phyloP scores from a whole-genome alignment of 78 protist genomes.

The Bodo saltans region DNA sequence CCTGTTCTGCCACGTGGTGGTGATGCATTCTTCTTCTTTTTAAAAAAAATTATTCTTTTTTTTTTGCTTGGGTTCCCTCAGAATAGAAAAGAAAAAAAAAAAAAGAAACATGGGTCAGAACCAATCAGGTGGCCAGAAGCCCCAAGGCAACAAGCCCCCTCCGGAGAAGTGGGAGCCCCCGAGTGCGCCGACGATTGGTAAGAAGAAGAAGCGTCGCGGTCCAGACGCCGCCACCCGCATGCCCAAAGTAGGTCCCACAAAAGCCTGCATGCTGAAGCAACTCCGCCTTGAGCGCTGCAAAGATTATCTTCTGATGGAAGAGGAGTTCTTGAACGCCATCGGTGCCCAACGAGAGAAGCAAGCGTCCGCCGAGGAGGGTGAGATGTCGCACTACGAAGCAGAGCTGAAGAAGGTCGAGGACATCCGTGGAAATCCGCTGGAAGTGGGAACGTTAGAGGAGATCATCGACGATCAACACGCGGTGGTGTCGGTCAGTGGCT shows the following conservation, averaged over 20 bases:
- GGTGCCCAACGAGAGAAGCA: no score
- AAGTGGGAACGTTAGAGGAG: constrained; percentile 97
- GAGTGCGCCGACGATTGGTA: constrained; percentile 16
- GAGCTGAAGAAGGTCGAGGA: constrained; percentile 89
- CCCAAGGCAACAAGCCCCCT: neutral
- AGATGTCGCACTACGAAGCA: constrained; percentile 59
- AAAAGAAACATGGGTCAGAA: neutral
- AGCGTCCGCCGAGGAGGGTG: constrained; percentile 81
- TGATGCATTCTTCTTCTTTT: neutral
- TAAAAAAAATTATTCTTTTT: no score
- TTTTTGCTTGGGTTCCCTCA: no score
- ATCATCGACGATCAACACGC: constrained; percentile 98
- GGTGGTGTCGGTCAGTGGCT: constrained; percentile 85
- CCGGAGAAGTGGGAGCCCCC: constrained; percentile 22
- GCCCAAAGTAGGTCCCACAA: constrained; percentile 78
- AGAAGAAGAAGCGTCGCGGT: constrained; percentile 26
- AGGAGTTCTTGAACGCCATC: constrained; percentile 84
- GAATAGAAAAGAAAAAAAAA: constrained; percentile 4
- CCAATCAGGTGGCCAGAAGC: neutral
- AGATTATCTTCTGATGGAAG: constrained; percentile 96
- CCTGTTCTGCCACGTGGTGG: neutral
- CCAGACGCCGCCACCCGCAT: constrained; percentile 27
- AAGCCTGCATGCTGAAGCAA: constrained; percentile 85
- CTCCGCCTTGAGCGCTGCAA: constrained; percentile 92
- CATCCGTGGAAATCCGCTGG: constrained; percentile 96